Percentiles rank a stretch among this genome's conserved stretches.
These are phyloP conservation scores for Fusarium citri DNA, from an alignment of 2,329 filamentous ascomycete genomes.

Conservation along the genomic window DNA sequence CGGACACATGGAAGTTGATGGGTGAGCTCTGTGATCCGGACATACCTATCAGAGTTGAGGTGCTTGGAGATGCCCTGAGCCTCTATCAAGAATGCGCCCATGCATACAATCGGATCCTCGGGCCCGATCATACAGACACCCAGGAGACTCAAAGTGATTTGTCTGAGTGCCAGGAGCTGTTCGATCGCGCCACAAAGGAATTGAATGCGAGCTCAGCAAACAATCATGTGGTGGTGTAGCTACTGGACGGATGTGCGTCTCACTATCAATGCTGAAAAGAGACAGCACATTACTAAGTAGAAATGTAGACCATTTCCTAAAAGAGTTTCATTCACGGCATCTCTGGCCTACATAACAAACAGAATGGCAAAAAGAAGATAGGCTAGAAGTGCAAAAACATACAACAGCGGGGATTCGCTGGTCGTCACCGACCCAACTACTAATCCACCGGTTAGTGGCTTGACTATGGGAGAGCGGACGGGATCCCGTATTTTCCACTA, in stretches of 20 bases:
- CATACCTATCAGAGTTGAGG: not conserved
- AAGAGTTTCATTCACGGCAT: too few species aligned
- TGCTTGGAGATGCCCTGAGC: not conserved
- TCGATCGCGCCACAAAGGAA: not conserved
- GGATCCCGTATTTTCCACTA: conserved; percentile 4
- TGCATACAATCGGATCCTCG: not conserved
- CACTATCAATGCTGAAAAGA: too few species aligned
- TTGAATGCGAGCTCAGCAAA: not conserved
- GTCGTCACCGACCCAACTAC: not conserved
- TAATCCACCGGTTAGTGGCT: not conserved
- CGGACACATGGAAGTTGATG: not conserved
- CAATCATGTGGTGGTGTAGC: not conserved
- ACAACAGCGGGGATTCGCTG: not conserved
- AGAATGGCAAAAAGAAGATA: too few species aligned
- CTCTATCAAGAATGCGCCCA: not conserved
- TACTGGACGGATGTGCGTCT: too few species aligned
- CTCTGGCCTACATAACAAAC: too few species aligned
- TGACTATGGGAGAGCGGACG: not conserved
- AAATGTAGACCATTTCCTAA: too few species aligned
- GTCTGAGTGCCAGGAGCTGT: not conserved
- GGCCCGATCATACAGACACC: not conserved
- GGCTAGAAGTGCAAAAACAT: not conserved
- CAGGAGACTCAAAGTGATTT: not conserved
- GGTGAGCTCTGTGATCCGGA: not conserved
- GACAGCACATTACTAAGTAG: too few species aligned